These are phyloP conservation scores for Diaporthe velutina DNA, from an alignment of 2,329 filamentous ascomycete species.

Conservation along the genomic window DNA sequence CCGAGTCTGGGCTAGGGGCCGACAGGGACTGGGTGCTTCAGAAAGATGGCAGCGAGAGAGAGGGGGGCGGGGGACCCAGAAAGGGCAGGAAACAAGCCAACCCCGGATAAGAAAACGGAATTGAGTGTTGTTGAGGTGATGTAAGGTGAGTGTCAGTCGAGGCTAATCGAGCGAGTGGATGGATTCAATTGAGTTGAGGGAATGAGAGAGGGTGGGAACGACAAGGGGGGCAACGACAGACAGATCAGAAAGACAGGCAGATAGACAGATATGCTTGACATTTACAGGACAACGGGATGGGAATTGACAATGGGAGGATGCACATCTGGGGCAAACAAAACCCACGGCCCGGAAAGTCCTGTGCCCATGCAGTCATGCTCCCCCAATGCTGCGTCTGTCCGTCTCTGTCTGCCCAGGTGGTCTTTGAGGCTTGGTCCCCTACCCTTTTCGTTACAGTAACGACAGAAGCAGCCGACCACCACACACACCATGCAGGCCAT, in stretches of 20 bases:
- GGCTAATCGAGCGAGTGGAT: conserved; percentile 4
- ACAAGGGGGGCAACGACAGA: background rate
- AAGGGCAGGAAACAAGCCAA: conserved; percentile 6
- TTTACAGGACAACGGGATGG: conserved; percentile 8
- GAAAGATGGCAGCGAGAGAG: conserved; percentile 22
- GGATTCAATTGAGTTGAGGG: background rate
- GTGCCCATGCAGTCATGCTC: background rate
- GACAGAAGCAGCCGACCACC: background rate
- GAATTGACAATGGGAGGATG: background rate
- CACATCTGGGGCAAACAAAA: conserved; percentile 19
- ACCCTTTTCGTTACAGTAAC: background rate
- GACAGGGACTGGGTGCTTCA: conserved; percentile 24
- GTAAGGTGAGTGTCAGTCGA: background rate
- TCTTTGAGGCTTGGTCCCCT: background rate
- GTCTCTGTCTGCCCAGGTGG: too few relatives aligned
- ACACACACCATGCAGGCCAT: background rate
- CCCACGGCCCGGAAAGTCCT: conserved; percentile 6
- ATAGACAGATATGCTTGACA: background rate
- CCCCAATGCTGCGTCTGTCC: background rate
- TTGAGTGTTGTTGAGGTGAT: conserved; percentile 18
- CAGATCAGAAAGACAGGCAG: background rate
- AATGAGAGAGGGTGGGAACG: background rate
- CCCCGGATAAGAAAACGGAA: conserved; percentile 13
- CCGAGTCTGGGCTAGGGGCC: conserved; percentile 20
- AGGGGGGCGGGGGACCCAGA: conserved; percentile 15